These are phyloP conservation scores for Candida tibetensis DNA, from an alignment of 805 yeast species.

Conservation along the genomic window DNA sequence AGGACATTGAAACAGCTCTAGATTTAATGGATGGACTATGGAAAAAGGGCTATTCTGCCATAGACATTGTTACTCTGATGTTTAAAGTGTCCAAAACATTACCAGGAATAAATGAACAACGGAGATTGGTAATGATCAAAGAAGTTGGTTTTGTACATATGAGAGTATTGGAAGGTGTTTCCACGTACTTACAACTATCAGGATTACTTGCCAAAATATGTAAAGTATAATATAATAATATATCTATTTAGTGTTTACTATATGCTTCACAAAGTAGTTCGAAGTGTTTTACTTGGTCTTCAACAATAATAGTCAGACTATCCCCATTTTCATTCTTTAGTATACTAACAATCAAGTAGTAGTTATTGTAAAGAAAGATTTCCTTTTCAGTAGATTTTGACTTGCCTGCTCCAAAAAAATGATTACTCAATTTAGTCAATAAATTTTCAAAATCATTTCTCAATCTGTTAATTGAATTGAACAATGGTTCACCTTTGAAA, in stretches of 20 bases:
- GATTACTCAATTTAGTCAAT: slow-evolving; percentile 64
- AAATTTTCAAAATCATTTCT: slow-evolving; percentile 78
- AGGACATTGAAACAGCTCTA: slow-evolving; percentile 61
- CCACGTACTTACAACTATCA: slow-evolving; percentile 79
- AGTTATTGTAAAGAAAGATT: slow-evolving; percentile 70
- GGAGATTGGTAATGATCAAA: slow-evolving; percentile 71
- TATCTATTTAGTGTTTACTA: slow-evolving; percentile 12
- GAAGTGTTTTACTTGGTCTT: slow-evolving; percentile 40
- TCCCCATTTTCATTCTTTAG: slow-evolving; percentile 38
- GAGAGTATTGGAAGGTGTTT: slow-evolving; percentile 91
- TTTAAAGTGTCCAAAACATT: slow-evolving; percentile 83
- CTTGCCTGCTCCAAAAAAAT: slow-evolving; percentile 29
- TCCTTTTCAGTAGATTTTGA: slow-evolving; percentile 53
- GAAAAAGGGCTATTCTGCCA: slow-evolving; percentile 89
- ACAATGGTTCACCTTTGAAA: slow-evolving; percentile 64
- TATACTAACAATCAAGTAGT: slow-evolving; percentile 58
- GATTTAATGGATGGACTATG: slow-evolving; percentile 66
- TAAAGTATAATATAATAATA: slow-evolving; percentile 12
- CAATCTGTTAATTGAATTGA: slow-evolving; percentile 63
- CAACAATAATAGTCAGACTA: slow-evolving; percentile 15
- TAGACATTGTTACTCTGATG: slow-evolving; percentile 87
- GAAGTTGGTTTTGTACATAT: slow-evolving; percentile 90
- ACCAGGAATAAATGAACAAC: slow-evolving; percentile 63
- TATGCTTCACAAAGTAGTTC: slow-evolving; percentile 40
- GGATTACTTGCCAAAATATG: slow-evolving; percentile 70